phyloP scores from a whole-genome alignment of 2,329 filamentous ascomycete species.

The Ophiosphaerella narmari region DNA sequence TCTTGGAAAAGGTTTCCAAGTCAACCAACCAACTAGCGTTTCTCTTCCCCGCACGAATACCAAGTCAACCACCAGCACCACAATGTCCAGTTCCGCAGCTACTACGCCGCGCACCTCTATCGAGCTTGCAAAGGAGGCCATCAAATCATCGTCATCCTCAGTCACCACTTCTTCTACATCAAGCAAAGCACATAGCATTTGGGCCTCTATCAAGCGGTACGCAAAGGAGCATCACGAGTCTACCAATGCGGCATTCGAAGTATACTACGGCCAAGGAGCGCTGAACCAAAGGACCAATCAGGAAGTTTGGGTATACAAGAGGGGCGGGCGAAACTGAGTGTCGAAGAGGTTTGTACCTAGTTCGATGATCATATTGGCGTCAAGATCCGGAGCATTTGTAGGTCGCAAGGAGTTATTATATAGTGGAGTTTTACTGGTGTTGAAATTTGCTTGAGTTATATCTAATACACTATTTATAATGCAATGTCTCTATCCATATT shows the following conservation, averaged over 20 bases:
- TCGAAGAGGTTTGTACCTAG: background rate
- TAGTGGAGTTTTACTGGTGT: too few relatives aligned
- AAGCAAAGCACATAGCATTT: constrained; percentile 11
- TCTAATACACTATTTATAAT: too few relatives aligned
- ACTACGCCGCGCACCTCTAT: constrained; percentile 24
- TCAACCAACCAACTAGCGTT: background rate
- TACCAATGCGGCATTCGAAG: constrained; percentile 23
- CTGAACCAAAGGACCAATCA: background rate
- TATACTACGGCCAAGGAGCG: constrained; percentile 24
- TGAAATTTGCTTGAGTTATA: too few relatives aligned
- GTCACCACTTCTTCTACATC: constrained; percentile 3
- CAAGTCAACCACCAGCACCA: background rate
- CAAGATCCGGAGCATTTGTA: too few relatives aligned
- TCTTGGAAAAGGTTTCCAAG: background rate
- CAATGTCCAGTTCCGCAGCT: constrained; percentile 16
- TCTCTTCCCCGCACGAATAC: background rate
- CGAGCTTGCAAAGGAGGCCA: constrained; percentile 16
- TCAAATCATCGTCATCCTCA: constrained; percentile 6
- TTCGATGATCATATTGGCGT: too few relatives aligned
- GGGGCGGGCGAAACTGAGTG: constrained; percentile 4
- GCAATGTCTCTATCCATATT: too few relatives aligned
- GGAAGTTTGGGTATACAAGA: constrained; percentile 24
- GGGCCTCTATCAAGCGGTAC: constrained; percentile 22
- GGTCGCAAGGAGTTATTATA: too few relatives aligned
- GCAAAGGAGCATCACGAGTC: constrained; percentile 27